Percentiles rank a stretch among this genome's conserved stretches.
Evolutionary conservation across 306 rosid genomes (phyloP).

Genomic region (Corylus americana): DNA sequence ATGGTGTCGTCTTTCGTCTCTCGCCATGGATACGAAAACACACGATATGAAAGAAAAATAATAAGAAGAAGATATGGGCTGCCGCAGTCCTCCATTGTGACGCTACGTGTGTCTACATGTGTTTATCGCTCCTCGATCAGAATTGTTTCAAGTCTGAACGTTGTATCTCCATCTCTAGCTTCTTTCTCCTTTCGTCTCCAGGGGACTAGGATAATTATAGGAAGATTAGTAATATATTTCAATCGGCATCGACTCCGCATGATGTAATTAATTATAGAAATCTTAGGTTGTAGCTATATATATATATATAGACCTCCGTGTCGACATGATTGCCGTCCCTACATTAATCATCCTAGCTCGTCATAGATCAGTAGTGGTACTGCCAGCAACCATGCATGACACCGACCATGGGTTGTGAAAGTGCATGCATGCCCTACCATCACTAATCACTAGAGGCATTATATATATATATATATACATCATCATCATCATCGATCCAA

Average conservation of each 20-base stretch:
- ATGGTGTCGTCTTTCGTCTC: not conserved
- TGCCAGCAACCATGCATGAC: not conserved
- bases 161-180: not conserved
- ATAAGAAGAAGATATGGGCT: not conserved
- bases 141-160: not conserved
- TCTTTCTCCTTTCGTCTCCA: not conserved
- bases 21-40: not conserved
- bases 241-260: not conserved
- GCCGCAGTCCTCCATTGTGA: not conserved
- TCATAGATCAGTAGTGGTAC: not conserved
- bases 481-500: not conserved
- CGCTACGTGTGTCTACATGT: constrained; percentile 2
- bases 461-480: too few relatives aligned
- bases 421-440: not conserved
- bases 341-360: not conserved
- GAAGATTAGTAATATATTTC: not conserved
- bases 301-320: not conserved
- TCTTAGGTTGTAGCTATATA: too few relatives aligned
- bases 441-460: not conserved
- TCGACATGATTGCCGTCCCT: not conserved
- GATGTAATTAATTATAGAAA: not conserved
- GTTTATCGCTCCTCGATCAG: not conserved
- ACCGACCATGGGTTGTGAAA: not conserved
- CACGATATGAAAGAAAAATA: not conserved
- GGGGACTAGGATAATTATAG: not conserved